Base-by-base conservation (phyloP, 768 basidiomycete species). In the Gyrodon lividus region DNA sequence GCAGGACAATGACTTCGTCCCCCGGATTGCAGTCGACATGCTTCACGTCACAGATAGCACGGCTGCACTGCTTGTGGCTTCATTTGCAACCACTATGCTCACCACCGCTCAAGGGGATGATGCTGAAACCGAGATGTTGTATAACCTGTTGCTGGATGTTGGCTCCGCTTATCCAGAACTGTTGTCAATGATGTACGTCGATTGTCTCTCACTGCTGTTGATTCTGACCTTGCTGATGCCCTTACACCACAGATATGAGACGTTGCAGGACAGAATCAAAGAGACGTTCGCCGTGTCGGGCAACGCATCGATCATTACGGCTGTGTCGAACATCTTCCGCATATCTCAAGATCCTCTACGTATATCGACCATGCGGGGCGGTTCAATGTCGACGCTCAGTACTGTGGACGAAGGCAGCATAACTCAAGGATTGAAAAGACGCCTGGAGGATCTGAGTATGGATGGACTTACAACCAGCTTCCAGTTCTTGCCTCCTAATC, bases 101-200 rank as follows among this genome's bases (percentile, higher is more conserved):
- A 73, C 74, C 39, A 86, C 81, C 6, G 84, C 89, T 1, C 85
- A 90, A 61, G 84, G 86, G 3, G 89, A 92, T 55, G 89, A 91
- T 57, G 74, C 77, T 2, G 94, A 97, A 70, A 86, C 85, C 2
- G 82, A 91, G 64, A 85, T 94, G 35, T 67, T 95, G 40, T 94
- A 87, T 66, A 77, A 77, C 42, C 65, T 96, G 28, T 75, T 97
- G 26, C 81, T 88, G 26, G 86, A 92, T 38, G 78, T 92, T 13
- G 80, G 83, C 14, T 70, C 71, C 6, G 68, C 74, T 8, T 87
- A 82, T 67, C 92, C 92, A 1, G 88, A 92, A 17, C 77, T 84
- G 19, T 74, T 92, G 20, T 72, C 82, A 2, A 76, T 90, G 64
- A 78, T 81, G 91, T 92, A 73, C 54, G 91, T 81, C 12, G 22